Evolutionary conservation across 1,139 yeast genomes (phyloP), one percentile per base, ranked within the genome.

Genomic region (Pichia sp.): DNA sequence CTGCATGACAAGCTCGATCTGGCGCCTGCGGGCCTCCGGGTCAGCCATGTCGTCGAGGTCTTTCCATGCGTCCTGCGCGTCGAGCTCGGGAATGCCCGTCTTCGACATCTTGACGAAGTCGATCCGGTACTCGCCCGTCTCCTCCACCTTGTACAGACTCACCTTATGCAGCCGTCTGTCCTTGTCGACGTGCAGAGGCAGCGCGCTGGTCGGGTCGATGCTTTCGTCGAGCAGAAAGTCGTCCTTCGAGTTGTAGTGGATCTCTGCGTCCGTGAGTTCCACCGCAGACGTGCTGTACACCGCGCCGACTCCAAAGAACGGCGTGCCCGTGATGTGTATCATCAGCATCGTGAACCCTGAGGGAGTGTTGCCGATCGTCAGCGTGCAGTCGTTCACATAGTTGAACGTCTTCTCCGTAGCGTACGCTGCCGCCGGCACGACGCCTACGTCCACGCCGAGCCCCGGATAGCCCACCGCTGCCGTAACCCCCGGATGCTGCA

Each of bases 21-120:
- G 57, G 23, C 50, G 45, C 11, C 46, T 54, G 5, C 58, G 54
- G 10, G 53, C 47, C 7, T 46, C 49, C 5, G 46, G 32, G 29
- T 46, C 48, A 10, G 51, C 57, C 40, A 62, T 47, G 49, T 63
- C 60, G 31, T 52, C 41, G 43, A 62, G 51, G 13, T 54, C 57
- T 50, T 62, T 64, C 67, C 68, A 65, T 7, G 56, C 55, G 34
- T 64, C 66, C 19, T 49, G 49, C 4, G 52, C 54, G 42, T 61
- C 61, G 5, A 57, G 15, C 26, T 56, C 59, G 1, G 56, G 49
- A 13, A 55, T 42, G 5, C 58, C 57, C 6, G 61, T 52, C 43
- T 60, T 56, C 3, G 52, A 50, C 10, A 64, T 45, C 30, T 59
- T 58, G 36, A 61, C 62, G n/a, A 65, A 54, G 51, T 65, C 68